Evolutionary conservation across 495 filamentous ascomycete genomes (phyloP).

Genomic region (Xylaria longipes): DNA sequence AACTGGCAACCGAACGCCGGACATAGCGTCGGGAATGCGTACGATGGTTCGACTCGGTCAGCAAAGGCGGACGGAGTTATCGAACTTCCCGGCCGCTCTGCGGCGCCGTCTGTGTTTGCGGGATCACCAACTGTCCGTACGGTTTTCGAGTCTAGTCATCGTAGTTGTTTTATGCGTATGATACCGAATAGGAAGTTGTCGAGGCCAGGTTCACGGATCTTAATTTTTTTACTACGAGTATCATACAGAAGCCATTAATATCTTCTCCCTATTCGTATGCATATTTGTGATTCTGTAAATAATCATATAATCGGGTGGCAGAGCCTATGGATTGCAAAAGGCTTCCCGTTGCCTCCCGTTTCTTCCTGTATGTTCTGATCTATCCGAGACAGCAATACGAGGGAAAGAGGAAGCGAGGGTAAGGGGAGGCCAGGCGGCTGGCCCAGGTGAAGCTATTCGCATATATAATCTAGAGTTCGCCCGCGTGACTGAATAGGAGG

Average conservation of each 20-base stretch:
- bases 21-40: background rate
- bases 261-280: background rate
- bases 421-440: no score
- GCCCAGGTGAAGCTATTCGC: no score
- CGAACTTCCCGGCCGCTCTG: background rate
- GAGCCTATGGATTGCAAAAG: no score
- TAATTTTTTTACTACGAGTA: background rate
- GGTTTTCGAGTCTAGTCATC: background rate
- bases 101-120: background rate
- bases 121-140: constrained; percentile 8
- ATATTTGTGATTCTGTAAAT: no score
- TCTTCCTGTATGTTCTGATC: no score
- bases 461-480: no score
- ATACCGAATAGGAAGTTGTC: background rate
- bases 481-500: no score
- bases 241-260: background rate
- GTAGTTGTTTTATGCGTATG: background rate
- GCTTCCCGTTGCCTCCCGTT: no score
- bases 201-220: background rate
- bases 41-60: background rate
- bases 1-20: background rate
- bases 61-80: constrained; percentile 10
- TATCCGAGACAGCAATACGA: no score
- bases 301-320: no score
- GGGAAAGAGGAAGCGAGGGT: no score